Evolutionary conservation across 176 grass and related monocot species (phyloP).

Genomic region (Zoysia pacifica): DNA sequence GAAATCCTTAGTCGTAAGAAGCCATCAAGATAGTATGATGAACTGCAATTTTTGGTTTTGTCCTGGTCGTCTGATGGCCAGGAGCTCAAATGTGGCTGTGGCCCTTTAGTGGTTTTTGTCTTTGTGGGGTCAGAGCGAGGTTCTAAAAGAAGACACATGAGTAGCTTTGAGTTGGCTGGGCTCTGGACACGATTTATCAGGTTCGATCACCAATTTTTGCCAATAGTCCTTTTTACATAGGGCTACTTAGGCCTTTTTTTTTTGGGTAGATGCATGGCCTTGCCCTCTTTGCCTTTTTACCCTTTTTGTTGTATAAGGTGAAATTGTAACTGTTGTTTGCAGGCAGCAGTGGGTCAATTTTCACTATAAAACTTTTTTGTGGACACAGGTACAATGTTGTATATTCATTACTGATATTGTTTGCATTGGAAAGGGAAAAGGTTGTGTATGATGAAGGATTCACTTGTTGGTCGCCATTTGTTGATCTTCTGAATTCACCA

Average conservation of each 20-base stretch:
- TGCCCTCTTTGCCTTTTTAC: slow-evolving; percentile 33
- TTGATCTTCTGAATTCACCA: background rate
- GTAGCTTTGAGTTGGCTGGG: background rate
- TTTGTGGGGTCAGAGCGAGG: slow-evolving; percentile 8
- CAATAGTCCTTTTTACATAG: slow-evolving; percentile 29
- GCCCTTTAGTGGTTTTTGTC: background rate
- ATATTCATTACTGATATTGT: slow-evolving; percentile 58
- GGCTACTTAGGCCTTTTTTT: slow-evolving; percentile 44
- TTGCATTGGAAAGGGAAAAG: slow-evolving; percentile 37
- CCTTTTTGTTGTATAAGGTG: slow-evolving; percentile 29
- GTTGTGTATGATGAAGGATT: slow-evolving; percentile 8
- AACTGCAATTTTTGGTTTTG: background rate
- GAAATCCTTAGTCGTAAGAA: slow-evolving; percentile 96
- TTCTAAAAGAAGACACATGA: slow-evolving; percentile 13
- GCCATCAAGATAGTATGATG: slow-evolving; percentile 44
- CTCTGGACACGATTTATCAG: slow-evolving; percentile 20
- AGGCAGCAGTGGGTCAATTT: slow-evolving; percentile 41
- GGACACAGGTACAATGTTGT: slow-evolving; percentile 47
- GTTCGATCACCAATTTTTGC: slow-evolving; percentile 47
- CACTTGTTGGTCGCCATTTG: background rate
- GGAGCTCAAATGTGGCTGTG: background rate
- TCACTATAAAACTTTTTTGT: background rate
- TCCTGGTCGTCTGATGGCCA: background rate
- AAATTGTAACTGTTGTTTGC: slow-evolving; percentile 39
- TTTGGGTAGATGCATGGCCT: slow-evolving; percentile 49